phyloP scores from a whole-genome alignment of 345 rosid genomes.

The Syzygium jambos region DNA sequence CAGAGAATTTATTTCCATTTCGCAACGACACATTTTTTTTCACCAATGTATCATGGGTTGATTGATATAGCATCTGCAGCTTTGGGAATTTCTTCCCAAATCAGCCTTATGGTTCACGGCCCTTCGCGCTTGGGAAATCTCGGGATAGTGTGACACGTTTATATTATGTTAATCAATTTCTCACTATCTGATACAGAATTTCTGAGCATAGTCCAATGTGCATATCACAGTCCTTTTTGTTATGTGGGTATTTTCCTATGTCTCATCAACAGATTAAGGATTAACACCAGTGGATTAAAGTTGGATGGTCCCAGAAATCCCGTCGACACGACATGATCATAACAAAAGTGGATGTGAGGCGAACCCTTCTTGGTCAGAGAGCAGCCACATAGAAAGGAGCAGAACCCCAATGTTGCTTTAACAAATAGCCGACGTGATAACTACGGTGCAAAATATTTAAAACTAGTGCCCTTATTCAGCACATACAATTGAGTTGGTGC shows the following conservation, averaged over 20 bases:
- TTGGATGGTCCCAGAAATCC: neutral
- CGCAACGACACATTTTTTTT: neutral
- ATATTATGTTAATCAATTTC: too few species aligned
- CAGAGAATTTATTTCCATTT: neutral
- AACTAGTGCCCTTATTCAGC: neutral
- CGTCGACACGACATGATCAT: neutral
- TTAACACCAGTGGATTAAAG: neutral
- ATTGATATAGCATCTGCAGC: too few species aligned
- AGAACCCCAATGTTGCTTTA: neutral
- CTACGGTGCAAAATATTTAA: neutral
- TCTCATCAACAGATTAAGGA: neutral
- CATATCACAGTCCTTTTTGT: neutral
- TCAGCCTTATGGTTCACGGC: too few species aligned
- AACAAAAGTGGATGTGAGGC: neutral
- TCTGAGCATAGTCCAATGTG: neutral
- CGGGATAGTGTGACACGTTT: too few species aligned
- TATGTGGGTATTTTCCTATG: neutral
- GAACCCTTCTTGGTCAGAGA: neutral
- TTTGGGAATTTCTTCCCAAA: too few species aligned
- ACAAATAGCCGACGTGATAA: neutral
- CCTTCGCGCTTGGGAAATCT: too few species aligned
- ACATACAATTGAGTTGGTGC: neutral
- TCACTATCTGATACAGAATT: rapidly evolving
- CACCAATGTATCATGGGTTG: too few species aligned
- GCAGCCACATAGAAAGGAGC: neutral